These are phyloP conservation scores for Astrothelium subdiscretum DNA, from an alignment of 495 filamentous ascomycete species.

Conservation along the genomic window DNA sequence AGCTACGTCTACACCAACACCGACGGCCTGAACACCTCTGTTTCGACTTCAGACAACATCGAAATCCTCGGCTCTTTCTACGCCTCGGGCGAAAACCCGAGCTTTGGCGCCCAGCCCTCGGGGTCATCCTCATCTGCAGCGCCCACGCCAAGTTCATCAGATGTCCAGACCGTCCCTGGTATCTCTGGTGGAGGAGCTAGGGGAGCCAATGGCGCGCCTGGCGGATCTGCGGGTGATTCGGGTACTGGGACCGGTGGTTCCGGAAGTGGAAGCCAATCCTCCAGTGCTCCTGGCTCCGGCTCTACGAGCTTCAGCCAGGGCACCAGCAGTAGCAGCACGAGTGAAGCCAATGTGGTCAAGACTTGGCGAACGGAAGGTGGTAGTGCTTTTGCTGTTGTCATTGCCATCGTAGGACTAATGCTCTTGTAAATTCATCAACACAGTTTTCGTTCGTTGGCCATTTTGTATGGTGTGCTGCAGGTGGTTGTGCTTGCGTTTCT, in stretches of 20 bases:
- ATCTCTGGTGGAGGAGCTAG: slow-evolving; percentile 21
- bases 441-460: no score
- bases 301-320: slow-evolving; percentile 10
- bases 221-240: neutral
- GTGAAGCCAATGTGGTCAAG: slow-evolving; percentile 5
- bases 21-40: slow-evolving; percentile 57
- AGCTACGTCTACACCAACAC: slow-evolving; percentile 66
- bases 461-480: no score
- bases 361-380: neutral
- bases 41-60: slow-evolving; percentile 59
- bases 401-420: neutral
- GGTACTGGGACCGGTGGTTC: neutral
- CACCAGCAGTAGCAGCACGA: slow-evolving; percentile 6
- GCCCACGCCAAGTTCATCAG: slow-evolving; percentile 3
- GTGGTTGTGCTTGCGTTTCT: neutral
- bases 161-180: slow-evolving; percentile 26
- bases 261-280: neutral
- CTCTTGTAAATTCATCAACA: neutral
- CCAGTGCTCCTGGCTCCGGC: neutral
- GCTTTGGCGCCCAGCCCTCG: slow-evolving; percentile 16
- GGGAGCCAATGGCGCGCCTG: slow-evolving; percentile 13
- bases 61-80: slow-evolving; percentile 72
- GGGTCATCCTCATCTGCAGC: slow-evolving; percentile 3
- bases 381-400: neutral
- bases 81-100: slow-evolving; percentile 49